Percentiles rank a stretch among this genome's conserved stretches.
phyloP scores from a whole-genome alignment of 2,329 filamentous ascomycete genomes.

The Thermomyces lanuginosus region DNA sequence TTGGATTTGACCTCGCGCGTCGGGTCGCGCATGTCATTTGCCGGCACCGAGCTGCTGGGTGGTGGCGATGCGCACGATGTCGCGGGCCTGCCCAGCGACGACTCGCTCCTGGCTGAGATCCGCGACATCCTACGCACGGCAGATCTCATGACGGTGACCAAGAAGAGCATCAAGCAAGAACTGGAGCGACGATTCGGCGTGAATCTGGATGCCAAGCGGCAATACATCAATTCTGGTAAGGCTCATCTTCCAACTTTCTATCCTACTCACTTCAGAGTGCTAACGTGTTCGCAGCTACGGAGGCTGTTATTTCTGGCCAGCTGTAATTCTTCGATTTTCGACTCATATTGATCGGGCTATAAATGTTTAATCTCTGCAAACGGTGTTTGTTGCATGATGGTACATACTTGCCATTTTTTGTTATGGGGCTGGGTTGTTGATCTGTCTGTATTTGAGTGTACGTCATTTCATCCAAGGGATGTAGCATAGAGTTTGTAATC shows the following conservation, averaged over 20 bases:
- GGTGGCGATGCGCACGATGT: conserved; percentile 57
- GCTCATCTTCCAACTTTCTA: conserved; percentile 11
- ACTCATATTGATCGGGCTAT: neutral
- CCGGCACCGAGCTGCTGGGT: conserved; percentile 54
- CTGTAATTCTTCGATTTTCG: conserved; percentile 30
- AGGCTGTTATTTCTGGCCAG: conserved; percentile 62
- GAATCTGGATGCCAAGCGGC: conserved; percentile 67
- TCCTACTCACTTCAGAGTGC: conserved; percentile 12
- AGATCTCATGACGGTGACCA: conserved; percentile 94
- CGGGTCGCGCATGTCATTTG: conserved; percentile 61
- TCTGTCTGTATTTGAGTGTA: too few relatives aligned
- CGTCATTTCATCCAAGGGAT: too few relatives aligned
- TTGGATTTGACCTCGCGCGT: conserved; percentile 38
- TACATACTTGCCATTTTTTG: too few relatives aligned
- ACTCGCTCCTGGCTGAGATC: conserved; percentile 82
- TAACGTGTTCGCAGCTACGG: conserved; percentile 43
- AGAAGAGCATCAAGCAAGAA: conserved; percentile 94
- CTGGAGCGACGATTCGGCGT: conserved; percentile 81
- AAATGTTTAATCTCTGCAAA: too few relatives aligned
- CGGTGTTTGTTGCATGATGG: too few relatives aligned
- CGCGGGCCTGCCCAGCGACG: conserved; percentile 65
- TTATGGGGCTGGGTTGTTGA: too few relatives aligned
- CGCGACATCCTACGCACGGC: conserved; percentile 80
- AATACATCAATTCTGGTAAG: conserved; percentile 87
- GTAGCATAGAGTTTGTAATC: too few relatives aligned